These are phyloP conservation scores for Russula emetica DNA, from an alignment of 768 basidiomycete genomes.

Conservation along the genomic window DNA sequence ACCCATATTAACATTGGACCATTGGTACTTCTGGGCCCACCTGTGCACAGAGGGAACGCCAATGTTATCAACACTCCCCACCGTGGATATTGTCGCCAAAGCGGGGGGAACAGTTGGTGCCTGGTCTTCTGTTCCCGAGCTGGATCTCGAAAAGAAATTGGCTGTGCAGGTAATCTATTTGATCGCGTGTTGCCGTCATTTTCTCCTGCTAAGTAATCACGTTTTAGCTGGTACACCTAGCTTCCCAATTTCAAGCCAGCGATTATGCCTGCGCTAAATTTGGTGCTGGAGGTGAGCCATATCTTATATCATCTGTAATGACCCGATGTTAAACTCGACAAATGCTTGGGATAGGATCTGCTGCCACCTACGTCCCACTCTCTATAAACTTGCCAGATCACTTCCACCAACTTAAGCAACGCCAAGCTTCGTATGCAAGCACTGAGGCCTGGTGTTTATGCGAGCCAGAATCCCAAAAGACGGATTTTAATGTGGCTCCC, in stretches of 20 bases:
- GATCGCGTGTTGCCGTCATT: neutral
- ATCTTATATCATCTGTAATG: neutral
- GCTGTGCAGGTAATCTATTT: constrained; percentile 23
- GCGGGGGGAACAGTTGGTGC: neutral
- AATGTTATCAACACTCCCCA: constrained; percentile 22
- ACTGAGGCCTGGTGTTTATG: constrained; percentile 28
- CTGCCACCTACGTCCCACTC: constrained; percentile 25
- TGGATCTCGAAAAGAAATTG: constrained; percentile 26
- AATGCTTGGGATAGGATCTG: constrained; percentile 20
- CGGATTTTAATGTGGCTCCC: neutral
- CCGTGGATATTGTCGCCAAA: constrained; percentile 8
- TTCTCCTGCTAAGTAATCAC: neutral
- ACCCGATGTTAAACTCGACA: neutral
- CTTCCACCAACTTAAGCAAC: constrained; percentile 25
- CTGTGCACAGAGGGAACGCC: neutral
- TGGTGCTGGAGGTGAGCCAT: constrained; percentile 23
- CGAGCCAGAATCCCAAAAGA: constrained; percentile 8
- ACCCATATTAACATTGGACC: neutral
- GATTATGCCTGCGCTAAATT: constrained; percentile 29
- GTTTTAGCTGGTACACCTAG: constrained; percentile 27
- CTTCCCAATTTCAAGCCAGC: constrained; percentile 29
- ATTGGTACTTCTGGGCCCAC: neutral
- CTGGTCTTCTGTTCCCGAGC: constrained; percentile 16
- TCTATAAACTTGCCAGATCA: constrained; percentile 28
- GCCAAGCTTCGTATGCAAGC: constrained; percentile 24